phyloP scores from a whole-genome alignment of 805 yeast species.

The Saccharomycopsis fibuligera region DNA sequence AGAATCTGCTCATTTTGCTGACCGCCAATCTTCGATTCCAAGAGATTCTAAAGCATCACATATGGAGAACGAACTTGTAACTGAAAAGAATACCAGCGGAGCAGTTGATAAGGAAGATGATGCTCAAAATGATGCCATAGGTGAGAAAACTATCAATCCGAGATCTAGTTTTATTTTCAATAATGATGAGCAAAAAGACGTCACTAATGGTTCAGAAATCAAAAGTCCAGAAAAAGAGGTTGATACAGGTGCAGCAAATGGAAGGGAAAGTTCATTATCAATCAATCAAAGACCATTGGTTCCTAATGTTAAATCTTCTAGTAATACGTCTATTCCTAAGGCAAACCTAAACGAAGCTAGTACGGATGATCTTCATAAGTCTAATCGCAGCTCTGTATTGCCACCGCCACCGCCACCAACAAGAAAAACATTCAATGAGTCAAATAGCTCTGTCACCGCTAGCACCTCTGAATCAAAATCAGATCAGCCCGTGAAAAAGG shows the following conservation, averaged over 20 bases:
- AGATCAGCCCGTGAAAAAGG: constrained; percentile 10
- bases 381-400: constrained; percentile 9
- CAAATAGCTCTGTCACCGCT: no score
- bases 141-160: constrained; percentile 8
- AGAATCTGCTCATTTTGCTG: not conserved
- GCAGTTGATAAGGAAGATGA: not conserved
- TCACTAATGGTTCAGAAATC: not conserved
- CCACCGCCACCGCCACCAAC: constrained; percentile 21
- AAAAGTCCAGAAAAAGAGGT: not conserved
- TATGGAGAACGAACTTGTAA: not conserved
- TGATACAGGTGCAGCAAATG: constrained; percentile 1
- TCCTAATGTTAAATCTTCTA: constrained; percentile 7
- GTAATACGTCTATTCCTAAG: constrained; percentile 3
- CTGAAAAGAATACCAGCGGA: no score
- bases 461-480: constrained; percentile 8
- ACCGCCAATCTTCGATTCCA: no score
- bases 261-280: constrained; percentile 1
- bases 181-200: not conserved
- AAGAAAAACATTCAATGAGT: constrained; percentile 19
- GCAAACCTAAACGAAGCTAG: not conserved
- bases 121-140: constrained; percentile 2
- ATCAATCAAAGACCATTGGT: constrained; percentile 15
- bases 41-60: not conserved
- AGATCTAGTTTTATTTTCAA: constrained; percentile 4
- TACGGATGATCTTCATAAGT: constrained; percentile 16